Conservation (phyloP, 2,329 filamentous ascomycete genomes). For the Neofusicoccum sp. region DNA sequence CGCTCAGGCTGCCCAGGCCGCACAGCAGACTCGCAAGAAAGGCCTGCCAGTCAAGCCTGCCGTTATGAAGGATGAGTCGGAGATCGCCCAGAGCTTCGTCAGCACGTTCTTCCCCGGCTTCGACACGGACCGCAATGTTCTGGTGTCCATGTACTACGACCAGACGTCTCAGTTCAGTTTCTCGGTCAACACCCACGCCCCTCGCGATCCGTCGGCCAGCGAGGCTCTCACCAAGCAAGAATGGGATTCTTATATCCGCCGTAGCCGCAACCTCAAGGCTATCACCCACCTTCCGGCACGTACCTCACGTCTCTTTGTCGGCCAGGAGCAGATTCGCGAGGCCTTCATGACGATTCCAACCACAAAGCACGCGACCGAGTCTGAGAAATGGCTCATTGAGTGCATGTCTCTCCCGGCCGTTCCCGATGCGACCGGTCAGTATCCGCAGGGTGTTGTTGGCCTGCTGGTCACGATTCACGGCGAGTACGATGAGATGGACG, state of each 20-base stretch:
- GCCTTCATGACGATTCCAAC: conserved; percentile 69
- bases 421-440: conserved; percentile 65
- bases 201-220: conserved; percentile 43
- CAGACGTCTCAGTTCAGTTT: conserved; percentile 71
- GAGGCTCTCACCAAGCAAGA: conserved; percentile 47
- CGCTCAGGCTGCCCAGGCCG: conserved; percentile 26
- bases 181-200: conserved; percentile 64
- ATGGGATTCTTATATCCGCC: conserved; percentile 74
- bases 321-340: conserved; percentile 63
- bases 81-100: conserved; percentile 74
- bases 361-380: conserved; percentile 69
- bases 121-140: conserved; percentile 65
- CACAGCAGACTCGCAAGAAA: conserved; percentile 35
- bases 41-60: conserved; percentile 63
- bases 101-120: conserved; percentile 71
- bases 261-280: conserved; percentile 73
- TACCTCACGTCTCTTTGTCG: conserved; percentile 65
- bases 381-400: conserved; percentile 77
- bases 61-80: conserved; percentile 70
- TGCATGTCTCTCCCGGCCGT: conserved; percentile 72
- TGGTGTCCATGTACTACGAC: conserved; percentile 72
- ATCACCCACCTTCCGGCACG: conserved; percentile 62
- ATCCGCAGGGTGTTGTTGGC: conserved; percentile 67
- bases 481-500: conserved; percentile 74
- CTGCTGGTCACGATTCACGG: conserved; percentile 78